These are phyloP conservation scores for Rhizophagus clarus DNA, from an alignment of 192 early-diverging fungal genomes.

Conservation along the genomic window DNA sequence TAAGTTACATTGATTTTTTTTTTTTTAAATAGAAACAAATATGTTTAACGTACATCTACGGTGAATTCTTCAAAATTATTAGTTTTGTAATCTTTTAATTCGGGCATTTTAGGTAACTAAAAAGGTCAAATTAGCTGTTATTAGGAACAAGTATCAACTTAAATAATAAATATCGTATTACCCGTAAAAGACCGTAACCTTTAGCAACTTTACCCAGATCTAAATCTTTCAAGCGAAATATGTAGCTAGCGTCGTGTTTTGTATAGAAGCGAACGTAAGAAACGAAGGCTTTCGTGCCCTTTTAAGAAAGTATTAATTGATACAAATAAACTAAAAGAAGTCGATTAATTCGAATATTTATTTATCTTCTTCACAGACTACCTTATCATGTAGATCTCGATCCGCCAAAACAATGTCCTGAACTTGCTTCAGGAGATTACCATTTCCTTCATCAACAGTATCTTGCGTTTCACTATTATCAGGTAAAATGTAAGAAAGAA, in stretches of 20 bases:
- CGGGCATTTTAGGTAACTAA: constrained; percentile 91
- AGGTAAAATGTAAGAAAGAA: constrained; percentile 51
- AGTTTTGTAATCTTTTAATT: constrained; percentile 64
- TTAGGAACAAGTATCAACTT: background rate
- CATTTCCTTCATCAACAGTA: constrained; percentile 44
- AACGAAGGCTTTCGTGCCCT: constrained; percentile 83
- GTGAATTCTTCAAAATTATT: constrained; percentile 30
- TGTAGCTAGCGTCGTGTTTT: constrained; percentile 92
- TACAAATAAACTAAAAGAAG: background rate
- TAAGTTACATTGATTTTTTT: no score
- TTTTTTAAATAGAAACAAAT: no score
- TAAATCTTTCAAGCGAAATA: constrained; percentile 86
- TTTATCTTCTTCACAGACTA: background rate
- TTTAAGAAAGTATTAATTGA: constrained; percentile 1
- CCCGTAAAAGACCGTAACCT: constrained; percentile 76
- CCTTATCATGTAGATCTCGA: constrained; percentile 74
- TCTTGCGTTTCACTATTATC: constrained; percentile 37
- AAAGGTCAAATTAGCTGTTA: constrained; percentile 6
- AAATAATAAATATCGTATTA: constrained; percentile 10
- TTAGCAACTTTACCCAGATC: constrained; percentile 77
- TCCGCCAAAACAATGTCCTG: constrained; percentile 64
- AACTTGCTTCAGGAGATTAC: constrained; percentile 56
- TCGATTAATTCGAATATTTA: background rate
- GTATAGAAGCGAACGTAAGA: constrained; percentile 89
- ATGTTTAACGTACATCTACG: constrained; percentile 1